Percentiles rank a stretch among this genome's conserved stretches.
Evolutionary conservation across 1,284 basidiomycete genomes (phyloP).

Genomic region (Rhodotorula sp.): DNA sequence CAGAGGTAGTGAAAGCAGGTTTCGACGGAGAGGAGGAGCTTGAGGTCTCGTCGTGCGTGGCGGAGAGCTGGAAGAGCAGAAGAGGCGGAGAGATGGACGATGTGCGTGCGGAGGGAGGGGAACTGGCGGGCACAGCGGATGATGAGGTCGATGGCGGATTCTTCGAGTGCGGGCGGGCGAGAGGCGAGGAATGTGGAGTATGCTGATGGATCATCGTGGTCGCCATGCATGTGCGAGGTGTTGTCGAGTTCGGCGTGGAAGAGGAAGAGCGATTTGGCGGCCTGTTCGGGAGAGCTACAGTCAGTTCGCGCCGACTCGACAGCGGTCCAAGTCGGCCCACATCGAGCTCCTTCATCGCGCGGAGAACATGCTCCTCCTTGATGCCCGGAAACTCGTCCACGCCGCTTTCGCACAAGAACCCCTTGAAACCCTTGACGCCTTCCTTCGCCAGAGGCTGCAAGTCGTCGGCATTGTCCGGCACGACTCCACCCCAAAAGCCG

Average conservation of each 20-base stretch:
- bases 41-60: conserved; percentile 60
- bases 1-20: conserved; percentile 93
- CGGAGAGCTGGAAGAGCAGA: conserved; percentile 72
- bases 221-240: neutral
- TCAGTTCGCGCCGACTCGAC: neutral
- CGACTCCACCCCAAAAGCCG: conserved; percentile 91
- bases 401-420: conserved; percentile 88
- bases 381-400: conserved; percentile 93
- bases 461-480: conserved; percentile 77
- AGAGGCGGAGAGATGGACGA: conserved; percentile 86
- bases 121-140: conserved; percentile 61
- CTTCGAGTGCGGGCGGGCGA: conserved; percentile 73
- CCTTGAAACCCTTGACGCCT: conserved; percentile 92
- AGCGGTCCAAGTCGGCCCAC: conserved; percentile 50
- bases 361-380: conserved; percentile 63
- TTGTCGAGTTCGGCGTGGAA: conserved; percentile 86
- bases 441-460: conserved; percentile 65
- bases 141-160: conserved; percentile 64
- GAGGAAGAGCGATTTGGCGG: conserved; percentile 66
- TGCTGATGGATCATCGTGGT: conserved; percentile 52
- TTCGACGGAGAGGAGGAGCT: conserved; percentile 69
- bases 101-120: conserved; percentile 76
- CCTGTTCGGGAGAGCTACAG: conserved; percentile 53
- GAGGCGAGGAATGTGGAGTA: conserved; percentile 82
- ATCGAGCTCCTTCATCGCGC: conserved; percentile 71